Evolutionary conservation across 257 asterid genomes (phyloP).

Genomic region (Cruciata laevipes): DNA sequence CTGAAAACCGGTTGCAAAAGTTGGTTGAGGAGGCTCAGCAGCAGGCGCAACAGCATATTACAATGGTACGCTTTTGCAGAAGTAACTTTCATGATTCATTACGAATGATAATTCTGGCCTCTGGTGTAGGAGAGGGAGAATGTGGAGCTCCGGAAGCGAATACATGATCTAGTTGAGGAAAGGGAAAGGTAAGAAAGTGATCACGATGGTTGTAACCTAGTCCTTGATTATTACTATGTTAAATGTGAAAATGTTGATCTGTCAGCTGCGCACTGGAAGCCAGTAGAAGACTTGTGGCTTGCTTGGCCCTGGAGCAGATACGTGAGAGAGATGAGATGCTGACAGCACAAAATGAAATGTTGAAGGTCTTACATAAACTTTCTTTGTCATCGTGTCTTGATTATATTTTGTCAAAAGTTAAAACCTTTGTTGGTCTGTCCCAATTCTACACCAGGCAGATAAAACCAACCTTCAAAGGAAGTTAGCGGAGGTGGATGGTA

Average conservation of each 20-base stretch:
- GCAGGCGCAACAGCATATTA: conserved; percentile 40
- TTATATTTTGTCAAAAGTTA: too few relatives aligned
- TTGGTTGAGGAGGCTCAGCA: conserved; percentile 70
- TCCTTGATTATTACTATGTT: neutral
- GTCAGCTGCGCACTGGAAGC: conserved; percentile 53
- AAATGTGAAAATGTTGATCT: conserved; percentile 12
- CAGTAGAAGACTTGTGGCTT: conserved; percentile 37
- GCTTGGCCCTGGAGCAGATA: conserved; percentile 54
- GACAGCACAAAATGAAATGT: conserved; percentile 72
- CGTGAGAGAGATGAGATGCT: conserved; percentile 68
- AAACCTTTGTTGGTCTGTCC: neutral
- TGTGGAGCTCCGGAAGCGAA: conserved; percentile 43
- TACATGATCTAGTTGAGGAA: conserved; percentile 55
- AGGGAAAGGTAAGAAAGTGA: conserved; percentile 45
- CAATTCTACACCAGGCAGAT: too few relatives aligned
- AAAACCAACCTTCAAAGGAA: conserved; percentile 53
- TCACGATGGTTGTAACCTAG: neutral
- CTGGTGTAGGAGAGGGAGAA: conserved; percentile 52
- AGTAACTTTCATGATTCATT: too few relatives aligned
- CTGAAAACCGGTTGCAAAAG: conserved; percentile 69
- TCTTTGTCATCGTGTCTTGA: neutral
- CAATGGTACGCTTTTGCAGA: conserved; percentile 39
- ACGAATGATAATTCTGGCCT: too few relatives aligned
- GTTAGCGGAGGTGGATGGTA: conserved; percentile 61
- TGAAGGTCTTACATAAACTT: conserved; percentile 35